Evolutionary conservation across 768 basidiomycete species (phyloP).

Genomic region (Mycena haematopus): DNA sequence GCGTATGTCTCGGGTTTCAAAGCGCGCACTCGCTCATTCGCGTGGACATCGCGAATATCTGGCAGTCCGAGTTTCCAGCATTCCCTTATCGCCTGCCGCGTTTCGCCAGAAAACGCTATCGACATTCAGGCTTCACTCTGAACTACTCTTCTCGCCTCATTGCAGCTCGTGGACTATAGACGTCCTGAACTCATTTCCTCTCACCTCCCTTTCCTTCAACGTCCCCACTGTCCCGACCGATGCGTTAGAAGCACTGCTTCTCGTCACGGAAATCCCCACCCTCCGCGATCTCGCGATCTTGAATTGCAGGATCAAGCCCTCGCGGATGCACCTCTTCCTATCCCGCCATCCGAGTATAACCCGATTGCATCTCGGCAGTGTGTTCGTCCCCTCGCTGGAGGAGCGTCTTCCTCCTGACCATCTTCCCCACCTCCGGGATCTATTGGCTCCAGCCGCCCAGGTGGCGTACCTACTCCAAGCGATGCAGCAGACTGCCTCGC

Average conservation of each 20-base stretch:
- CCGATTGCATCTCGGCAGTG: slow-evolving; percentile 17
- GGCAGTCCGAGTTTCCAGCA: background rate
- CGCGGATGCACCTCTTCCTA: slow-evolving; percentile 24
- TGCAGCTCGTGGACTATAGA: slow-evolving; percentile 27
- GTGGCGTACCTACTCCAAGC: slow-evolving; percentile 24
- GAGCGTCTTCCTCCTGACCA: slow-evolving; percentile 22
- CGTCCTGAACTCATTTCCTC: slow-evolving; percentile 27
- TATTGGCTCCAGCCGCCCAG: slow-evolving; percentile 19
- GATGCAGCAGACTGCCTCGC: background rate
- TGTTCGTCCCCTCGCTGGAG: slow-evolving; percentile 18
- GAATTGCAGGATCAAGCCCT: slow-evolving; percentile 20
- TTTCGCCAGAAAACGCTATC: slow-evolving; percentile 15
- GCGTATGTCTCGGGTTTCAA: background rate
- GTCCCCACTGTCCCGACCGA: slow-evolving; percentile 11
- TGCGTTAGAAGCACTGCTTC: slow-evolving; percentile 6
- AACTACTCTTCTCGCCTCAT: slow-evolving; percentile 19
- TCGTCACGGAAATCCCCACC: slow-evolving; percentile 26
- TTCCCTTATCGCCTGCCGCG: slow-evolving; percentile 20
- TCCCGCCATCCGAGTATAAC: slow-evolving; percentile 25
- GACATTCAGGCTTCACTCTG: slow-evolving; percentile 23
- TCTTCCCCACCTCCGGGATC: slow-evolving; percentile 9
- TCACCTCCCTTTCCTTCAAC: slow-evolving; percentile 19
- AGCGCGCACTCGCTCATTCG: background rate
- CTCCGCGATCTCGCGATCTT: slow-evolving; percentile 18
- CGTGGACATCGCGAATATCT: background rate